Conservation (phyloP, 116 monocot genomes). For the Phalaenopsis hybrid region DNA sequence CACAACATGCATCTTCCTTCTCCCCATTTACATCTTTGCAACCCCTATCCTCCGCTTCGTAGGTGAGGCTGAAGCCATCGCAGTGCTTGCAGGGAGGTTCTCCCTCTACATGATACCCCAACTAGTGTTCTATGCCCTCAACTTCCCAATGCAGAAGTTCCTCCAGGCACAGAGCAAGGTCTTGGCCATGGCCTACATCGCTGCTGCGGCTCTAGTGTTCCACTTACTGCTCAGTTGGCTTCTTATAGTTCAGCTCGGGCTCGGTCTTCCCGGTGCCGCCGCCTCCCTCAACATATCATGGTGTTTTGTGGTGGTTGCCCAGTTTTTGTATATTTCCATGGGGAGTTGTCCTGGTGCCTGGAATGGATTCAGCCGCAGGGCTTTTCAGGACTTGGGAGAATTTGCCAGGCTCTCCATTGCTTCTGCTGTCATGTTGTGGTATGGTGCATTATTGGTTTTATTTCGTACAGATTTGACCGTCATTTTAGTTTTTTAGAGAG, state of each 20-base stretch:
- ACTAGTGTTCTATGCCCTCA: slow-evolving; percentile 51
- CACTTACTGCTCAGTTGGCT: slow-evolving; percentile 62
- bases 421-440: slow-evolving; percentile 90
- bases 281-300: slow-evolving; percentile 44
- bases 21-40: slow-evolving; percentile 59
- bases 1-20: slow-evolving; percentile 17
- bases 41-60: slow-evolving; percentile 51
- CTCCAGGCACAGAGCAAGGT: slow-evolving; percentile 76
- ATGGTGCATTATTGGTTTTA: not conserved
- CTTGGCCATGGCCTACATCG: slow-evolving; percentile 38
- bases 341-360: slow-evolving; percentile 67
- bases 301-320: slow-evolving; percentile 49
- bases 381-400: slow-evolving; percentile 49
- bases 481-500: not conserved
- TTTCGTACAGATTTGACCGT: not conserved
- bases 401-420: slow-evolving; percentile 71
- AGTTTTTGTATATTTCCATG: slow-evolving; percentile 39
- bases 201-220: slow-evolving; percentile 30
- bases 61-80: slow-evolving; percentile 42
- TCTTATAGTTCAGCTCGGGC: slow-evolving; percentile 27
- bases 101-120: slow-evolving; percentile 74
- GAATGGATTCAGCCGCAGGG: slow-evolving; percentile 56
- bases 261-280: slow-evolving; percentile 49
- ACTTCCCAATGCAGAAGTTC: slow-evolving; percentile 79
- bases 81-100: slow-evolving; percentile 38